These are phyloP conservation scores for Musa balbisiana DNA, from an alignment of 202 grass and related monocot genomes.

Conservation along the genomic window DNA sequence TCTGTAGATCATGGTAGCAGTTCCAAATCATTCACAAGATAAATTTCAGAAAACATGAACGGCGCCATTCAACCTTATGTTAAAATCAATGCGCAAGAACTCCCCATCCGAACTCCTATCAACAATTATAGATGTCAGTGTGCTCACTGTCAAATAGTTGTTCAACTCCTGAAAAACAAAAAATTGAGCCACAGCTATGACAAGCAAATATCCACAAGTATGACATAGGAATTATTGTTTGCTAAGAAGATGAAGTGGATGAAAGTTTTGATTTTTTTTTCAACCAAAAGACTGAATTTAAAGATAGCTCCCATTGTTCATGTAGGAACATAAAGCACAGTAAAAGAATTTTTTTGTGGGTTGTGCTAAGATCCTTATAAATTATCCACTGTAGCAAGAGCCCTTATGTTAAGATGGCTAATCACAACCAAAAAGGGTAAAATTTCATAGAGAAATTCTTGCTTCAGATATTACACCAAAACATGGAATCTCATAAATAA, in stretches of 20 bases:
- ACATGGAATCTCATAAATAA: neutral
- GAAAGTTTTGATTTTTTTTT: neutral
- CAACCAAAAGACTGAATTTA: neutral
- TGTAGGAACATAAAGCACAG: neutral
- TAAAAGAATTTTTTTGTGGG: neutral
- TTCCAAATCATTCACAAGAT: too few species aligned
- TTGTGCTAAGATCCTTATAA: neutral
- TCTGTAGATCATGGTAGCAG: too few species aligned
- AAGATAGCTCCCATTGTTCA: neutral
- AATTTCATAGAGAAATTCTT: neutral
- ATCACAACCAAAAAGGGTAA: neutral
- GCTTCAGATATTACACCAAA: neutral
- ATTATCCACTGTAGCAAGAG: neutral
- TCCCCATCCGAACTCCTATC: slow-evolving; percentile 90
- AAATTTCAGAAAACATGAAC: too few species aligned
- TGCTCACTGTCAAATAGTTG: slow-evolving; percentile 77
- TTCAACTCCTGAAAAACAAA: slow-evolving; percentile 70
- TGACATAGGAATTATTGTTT: slow-evolving; percentile 19
- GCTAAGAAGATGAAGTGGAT: neutral
- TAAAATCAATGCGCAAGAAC: slow-evolving; percentile 95
- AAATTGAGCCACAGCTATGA: neutral
- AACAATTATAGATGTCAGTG: slow-evolving; percentile 86
- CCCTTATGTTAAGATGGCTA: neutral
- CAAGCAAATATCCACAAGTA: slow-evolving; percentile 4
- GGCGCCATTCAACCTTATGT: slow-evolving; percentile 48